A percentile compares a stretch with the other conserved stretches of the same genome.
Evolutionary conservation across 1,284 basidiomycete genomes (phyloP).

Genomic region (Xanthoconium separans): DNA sequence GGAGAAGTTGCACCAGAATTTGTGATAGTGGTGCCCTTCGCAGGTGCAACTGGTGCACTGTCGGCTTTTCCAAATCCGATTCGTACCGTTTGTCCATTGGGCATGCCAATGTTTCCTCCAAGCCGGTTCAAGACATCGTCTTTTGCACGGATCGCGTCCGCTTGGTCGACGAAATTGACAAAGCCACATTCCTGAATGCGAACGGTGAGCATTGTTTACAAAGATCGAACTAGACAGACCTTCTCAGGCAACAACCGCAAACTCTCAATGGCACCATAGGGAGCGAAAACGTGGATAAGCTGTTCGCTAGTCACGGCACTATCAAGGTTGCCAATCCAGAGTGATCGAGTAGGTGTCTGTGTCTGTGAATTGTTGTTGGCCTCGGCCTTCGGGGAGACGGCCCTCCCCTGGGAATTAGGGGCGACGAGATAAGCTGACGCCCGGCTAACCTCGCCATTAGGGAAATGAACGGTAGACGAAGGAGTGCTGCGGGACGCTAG

Average conservation of each 20-base stretch:
- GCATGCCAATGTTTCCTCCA: conserved; percentile 91
- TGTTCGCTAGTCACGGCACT: conserved; percentile 92
- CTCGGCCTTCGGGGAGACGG: conserved; percentile 78
- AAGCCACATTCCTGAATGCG: conserved; percentile 88
- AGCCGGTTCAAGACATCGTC: conserved; percentile 95
- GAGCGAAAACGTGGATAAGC: conserved; percentile 91
- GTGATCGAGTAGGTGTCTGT: conserved; percentile 89
- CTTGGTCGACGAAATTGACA: conserved; percentile 95
- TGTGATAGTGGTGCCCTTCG: conserved; percentile 64
- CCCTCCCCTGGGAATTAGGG: conserved; percentile 63
- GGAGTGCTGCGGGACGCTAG: conserved; percentile 45
- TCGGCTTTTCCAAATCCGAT: conserved; percentile 98
- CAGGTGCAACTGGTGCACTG: conserved; percentile 85
- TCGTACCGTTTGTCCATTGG: conserved; percentile 90
- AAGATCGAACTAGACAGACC: conserved; percentile 45
- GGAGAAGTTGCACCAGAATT: conserved; percentile 66
- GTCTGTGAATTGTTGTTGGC: conserved; percentile 62
- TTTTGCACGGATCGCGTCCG: conserved; percentile 92
- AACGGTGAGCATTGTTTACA: conserved; percentile 6
- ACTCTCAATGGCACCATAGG: conserved; percentile 96
- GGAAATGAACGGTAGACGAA: conserved; percentile 69
- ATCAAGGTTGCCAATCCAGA: conserved; percentile 98
- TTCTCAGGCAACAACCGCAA: conserved; percentile 94
- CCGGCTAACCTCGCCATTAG: conserved; percentile 57
- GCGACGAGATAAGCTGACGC: conserved; percentile 66